Percentiles rank a stretch among this genome's conserved stretches.
phyloP scores from a whole-genome alignment of 1,139 yeast genomes.

The Suhomyces terraborum region DNA sequence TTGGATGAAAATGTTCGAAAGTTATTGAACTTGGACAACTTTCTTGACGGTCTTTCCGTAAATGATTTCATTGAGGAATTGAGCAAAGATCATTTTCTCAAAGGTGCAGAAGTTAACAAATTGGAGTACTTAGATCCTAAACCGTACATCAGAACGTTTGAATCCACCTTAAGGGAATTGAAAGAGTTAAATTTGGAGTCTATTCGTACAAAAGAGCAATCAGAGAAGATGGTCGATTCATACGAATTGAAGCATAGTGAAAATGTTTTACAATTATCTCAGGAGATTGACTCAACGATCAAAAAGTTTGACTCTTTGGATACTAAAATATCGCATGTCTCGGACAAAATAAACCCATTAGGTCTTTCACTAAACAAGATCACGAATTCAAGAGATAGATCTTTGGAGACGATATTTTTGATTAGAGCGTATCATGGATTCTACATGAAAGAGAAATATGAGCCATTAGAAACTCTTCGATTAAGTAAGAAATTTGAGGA shows the following conservation, averaged over 20 bases:
- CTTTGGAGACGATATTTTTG: constrained; percentile 70
- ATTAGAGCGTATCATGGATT: constrained; percentile 80
- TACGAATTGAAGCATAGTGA: constrained; percentile 68
- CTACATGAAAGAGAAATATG: constrained; percentile 59
- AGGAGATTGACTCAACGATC: constrained; percentile 47
- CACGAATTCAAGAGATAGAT: constrained; percentile 75
- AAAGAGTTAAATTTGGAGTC: constrained; percentile 61
- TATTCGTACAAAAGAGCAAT: constrained; percentile 43
- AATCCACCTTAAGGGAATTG: constrained; percentile 75
- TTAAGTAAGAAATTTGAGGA: constrained; percentile 47
- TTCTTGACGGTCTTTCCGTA: constrained; percentile 68
- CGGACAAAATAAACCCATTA: constrained; percentile 68
- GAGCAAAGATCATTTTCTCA: constrained; percentile 66
- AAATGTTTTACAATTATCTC: constrained; percentile 60
- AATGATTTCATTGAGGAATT: constrained; percentile 83
- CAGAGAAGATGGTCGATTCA: constrained; percentile 59
- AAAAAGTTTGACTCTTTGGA: constrained; percentile 60
- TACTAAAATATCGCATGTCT: constrained; percentile 57
- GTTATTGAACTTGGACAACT: constrained; percentile 69
- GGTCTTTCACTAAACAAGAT: constrained; percentile 75
- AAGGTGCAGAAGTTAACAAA: constrained; percentile 56
- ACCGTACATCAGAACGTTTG: constrained; percentile 92
- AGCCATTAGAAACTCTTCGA: constrained; percentile 58
- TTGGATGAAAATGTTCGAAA: constrained; percentile 72
- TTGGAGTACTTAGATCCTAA: constrained; percentile 77